Evolutionary conservation across 2,329 filamentous ascomycete genomes (phyloP), one percentile per base, ranked within the genome.

Genomic region (Xylariaceae sp.): DNA sequence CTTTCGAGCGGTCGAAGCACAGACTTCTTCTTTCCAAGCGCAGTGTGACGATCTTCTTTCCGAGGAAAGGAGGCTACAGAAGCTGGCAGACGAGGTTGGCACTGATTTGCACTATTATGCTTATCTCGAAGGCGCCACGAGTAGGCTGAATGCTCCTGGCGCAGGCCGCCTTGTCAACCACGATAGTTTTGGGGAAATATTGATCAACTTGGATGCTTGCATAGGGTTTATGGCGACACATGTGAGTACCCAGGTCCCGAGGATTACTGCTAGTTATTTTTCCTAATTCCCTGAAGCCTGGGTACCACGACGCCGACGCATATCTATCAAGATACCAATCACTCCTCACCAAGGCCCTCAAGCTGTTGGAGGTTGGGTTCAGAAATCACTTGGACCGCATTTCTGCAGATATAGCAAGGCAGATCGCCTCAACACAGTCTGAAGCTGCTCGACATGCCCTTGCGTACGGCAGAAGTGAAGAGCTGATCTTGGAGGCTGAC

Each of bases 71-170:
- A 81, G 87, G 18, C 74, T 96, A 31, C 82, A 87, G 47, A 78
- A 76, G 50, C 75, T 98, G 32, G 89, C 89, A 3, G 81, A 94
- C 51, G 84, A 89, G 44, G 85, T 98, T 42, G 85, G 87, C 19
- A 86, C 87, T 18, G 94, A 96, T 54, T 71, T 96, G n/a, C 83
- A 90, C 59, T 96, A 95, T 65, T 98, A 98, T 63, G 81, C 86
- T 16, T 96, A 95, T 59, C 76, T 98, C 4, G 93, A 98, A 50
- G 89, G 85, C 35, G 89, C 91, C 45, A 95, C 89, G 0, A 79
- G 90, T 41, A 79, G 89, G 12, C 78, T 98, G 43, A 97, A 97
- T 69, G 90, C 90, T 1, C 90, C 93, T 0, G 89, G 90, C 1
- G 90, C 91, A 16, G 83, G 87, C 37, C 89, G 85, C 43, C 74